phyloP scores from a whole-genome alignment of 345 rosid genomes.

The Psidium friedrichsthalianum region DNA sequence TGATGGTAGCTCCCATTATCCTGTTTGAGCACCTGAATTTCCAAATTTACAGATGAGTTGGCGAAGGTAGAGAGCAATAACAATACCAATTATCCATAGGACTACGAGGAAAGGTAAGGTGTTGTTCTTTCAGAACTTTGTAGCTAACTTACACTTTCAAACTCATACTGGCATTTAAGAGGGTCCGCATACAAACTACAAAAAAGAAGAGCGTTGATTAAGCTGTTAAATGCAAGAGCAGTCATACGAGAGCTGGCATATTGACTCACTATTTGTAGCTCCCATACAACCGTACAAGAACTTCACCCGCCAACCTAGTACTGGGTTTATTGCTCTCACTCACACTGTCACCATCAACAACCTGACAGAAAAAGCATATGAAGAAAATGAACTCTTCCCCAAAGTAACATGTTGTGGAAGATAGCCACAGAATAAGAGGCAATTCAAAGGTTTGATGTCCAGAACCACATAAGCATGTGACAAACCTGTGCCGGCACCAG shows the following conservation, averaged over 20 bases:
- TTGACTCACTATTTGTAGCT: constrained; percentile 35
- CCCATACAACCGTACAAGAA: constrained; percentile 46
- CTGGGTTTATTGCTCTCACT: constrained; percentile 17
- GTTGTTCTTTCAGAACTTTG: not conserved
- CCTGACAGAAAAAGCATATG: constrained; percentile 16
- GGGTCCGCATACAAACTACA: constrained; percentile 39
- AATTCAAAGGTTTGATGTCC: not conserved
- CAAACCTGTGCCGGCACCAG: constrained; percentile 59
- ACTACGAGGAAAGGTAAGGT: not conserved
- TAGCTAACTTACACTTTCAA: constrained; percentile 24
- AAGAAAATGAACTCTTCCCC: not conserved
- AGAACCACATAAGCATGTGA: not conserved
- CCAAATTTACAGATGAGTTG: not conserved
- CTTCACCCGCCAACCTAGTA: constrained; percentile 7
- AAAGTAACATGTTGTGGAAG: not conserved
- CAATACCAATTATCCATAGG: not conserved
- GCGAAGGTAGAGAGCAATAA: not conserved
- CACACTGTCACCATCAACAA: constrained; percentile 23
- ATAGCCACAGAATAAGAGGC: not conserved
- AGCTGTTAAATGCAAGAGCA: not conserved
- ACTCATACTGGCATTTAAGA: constrained; percentile 18
- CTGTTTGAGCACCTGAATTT: constrained; percentile 25
- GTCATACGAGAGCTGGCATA: not conserved
- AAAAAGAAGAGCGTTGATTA: not conserved
- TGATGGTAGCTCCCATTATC: constrained; percentile 18